Percentiles rank a stretch among this genome's conserved stretches.
These are phyloP conservation scores for Salix brachista DNA, from an alignment of 345 rosid genomes.

Conservation along the genomic window DNA sequence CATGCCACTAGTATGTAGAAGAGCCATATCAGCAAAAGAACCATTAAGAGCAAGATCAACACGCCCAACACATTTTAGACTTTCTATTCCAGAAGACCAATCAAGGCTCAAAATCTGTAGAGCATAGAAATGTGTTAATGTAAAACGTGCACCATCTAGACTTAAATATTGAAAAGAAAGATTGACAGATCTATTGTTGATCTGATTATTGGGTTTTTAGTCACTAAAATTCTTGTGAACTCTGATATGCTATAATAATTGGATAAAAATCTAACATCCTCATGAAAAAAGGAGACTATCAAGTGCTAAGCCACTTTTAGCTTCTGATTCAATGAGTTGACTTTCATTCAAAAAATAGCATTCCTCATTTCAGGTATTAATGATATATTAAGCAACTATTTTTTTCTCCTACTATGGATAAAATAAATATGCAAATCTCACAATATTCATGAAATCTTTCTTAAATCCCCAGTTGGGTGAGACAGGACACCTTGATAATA, in stretches of 20 bases:
- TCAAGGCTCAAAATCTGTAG: slow-evolving; percentile 26
- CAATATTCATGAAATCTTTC: neutral
- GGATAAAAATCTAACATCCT: neutral
- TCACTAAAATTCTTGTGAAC: neutral
- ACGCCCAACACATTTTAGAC: slow-evolving; percentile 23
- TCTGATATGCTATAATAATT: neutral
- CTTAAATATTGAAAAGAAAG: neutral
- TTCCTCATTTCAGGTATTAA: neutral
- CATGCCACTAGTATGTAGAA: slow-evolving; percentile 8
- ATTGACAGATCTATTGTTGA: neutral
- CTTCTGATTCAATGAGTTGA: neutral
- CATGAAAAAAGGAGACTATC: neutral
- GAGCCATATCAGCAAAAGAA: slow-evolving; percentile 30
- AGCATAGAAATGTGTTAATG: neutral
- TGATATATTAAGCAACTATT: neutral
- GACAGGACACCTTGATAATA: neutral
- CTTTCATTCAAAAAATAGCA: neutral
- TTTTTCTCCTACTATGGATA: neutral
- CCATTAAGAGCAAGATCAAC: slow-evolving; percentile 29
- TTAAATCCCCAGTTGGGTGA: neutral
- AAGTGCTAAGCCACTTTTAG: neutral
- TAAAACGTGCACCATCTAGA: neutral
- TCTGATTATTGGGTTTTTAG: neutral
- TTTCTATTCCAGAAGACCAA: slow-evolving; percentile 25
- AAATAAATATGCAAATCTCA: neutral